phyloP scores from a whole-genome alignment of 441 rosid genomes.

The Erodium chrysanthum region DNA sequence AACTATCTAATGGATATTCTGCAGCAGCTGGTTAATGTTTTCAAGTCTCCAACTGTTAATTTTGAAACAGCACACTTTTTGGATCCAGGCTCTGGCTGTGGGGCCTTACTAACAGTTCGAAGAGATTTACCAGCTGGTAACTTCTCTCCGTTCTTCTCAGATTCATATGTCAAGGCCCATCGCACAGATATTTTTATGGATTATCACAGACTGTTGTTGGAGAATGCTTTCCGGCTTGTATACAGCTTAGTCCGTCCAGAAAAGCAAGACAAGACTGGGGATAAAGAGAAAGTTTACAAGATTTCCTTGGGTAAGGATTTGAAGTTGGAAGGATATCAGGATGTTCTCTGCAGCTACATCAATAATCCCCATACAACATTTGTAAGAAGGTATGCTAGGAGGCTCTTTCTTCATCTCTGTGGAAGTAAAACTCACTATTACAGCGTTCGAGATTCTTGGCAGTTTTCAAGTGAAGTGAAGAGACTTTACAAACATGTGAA shows the following conservation, averaged over 20 bases:
- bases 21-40: conserved; percentile 85
- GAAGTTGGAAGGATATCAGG: conserved; percentile 97
- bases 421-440: conserved; percentile 99
- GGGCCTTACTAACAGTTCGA: conserved; percentile 78
- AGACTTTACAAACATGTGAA: conserved; percentile 77
- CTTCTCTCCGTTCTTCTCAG: conserved; percentile 96
- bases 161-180: conserved; percentile 95
- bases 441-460: conserved; percentile 96
- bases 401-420: conserved; percentile 94
- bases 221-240: conserved; percentile 88
- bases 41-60: conserved; percentile 64
- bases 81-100: conserved; percentile 88
- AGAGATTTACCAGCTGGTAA: conserved; percentile 96
- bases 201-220: conserved; percentile 84
- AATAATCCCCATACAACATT: conserved; percentile 92
- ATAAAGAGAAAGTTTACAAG: conserved; percentile 75
- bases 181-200: conserved; percentile 84
- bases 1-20: conserved; percentile 94
- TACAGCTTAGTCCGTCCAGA: conserved; percentile 96
- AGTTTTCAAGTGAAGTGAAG: conserved; percentile 88
- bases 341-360: conserved; percentile 95
- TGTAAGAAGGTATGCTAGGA: conserved; percentile 96
- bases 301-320: conserved; percentile 61
- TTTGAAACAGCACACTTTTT: conserved; percentile 55
- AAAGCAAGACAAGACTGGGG: conserved; percentile 93